A percentile compares a stretch with the other conserved stretches of the same genome.
Conservation (phyloP, 768 basidiomycete genomes). For the Amanita phalloides region DNA sequence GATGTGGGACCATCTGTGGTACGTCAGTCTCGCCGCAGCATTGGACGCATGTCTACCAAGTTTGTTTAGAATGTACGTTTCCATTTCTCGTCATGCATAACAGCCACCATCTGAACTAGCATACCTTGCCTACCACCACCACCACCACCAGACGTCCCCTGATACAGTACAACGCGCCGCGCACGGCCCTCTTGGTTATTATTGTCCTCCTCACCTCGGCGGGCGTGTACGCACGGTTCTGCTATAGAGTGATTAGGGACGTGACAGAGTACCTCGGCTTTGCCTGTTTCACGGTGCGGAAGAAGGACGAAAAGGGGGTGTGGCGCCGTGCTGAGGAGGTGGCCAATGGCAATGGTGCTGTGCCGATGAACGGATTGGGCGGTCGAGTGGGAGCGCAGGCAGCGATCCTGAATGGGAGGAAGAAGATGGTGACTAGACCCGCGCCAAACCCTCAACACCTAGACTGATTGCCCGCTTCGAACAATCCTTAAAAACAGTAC, state of each 20-base stretch:
- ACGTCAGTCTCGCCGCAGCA: constrained; percentile 68
- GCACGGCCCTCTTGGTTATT: constrained; percentile 61
- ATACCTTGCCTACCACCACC: background rate
- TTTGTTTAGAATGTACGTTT: constrained; percentile 50
- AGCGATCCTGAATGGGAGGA: too few relatives aligned
- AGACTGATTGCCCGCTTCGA: background rate
- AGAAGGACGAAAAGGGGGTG: constrained; percentile 61
- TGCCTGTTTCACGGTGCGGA: constrained; percentile 84
- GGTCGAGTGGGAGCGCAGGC: too few relatives aligned
- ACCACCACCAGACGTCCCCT: constrained; percentile 46
- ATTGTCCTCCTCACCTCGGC: constrained; percentile 62
- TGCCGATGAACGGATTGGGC: background rate
- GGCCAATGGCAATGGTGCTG: background rate
- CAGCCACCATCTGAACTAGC: background rate
- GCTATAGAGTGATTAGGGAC: constrained; percentile 70
- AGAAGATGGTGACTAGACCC: too few relatives aligned
- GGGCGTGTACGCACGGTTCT: constrained; percentile 66
- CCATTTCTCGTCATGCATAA: constrained; percentile 1
- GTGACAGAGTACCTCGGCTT: constrained; percentile 91
- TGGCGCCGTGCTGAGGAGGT: constrained; percentile 27
- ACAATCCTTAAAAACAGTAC: background rate
- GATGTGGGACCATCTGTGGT: constrained; percentile 78
- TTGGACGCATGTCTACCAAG: constrained; percentile 72
- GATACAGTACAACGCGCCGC: constrained; percentile 56
- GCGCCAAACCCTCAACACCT: too few relatives aligned